A percentile compares a stretch with the other conserved stretches of the same genome.
Evolutionary conservation across 2,329 filamentous ascomycete species (phyloP).

Genomic region (Nothopassalora personata): DNA sequence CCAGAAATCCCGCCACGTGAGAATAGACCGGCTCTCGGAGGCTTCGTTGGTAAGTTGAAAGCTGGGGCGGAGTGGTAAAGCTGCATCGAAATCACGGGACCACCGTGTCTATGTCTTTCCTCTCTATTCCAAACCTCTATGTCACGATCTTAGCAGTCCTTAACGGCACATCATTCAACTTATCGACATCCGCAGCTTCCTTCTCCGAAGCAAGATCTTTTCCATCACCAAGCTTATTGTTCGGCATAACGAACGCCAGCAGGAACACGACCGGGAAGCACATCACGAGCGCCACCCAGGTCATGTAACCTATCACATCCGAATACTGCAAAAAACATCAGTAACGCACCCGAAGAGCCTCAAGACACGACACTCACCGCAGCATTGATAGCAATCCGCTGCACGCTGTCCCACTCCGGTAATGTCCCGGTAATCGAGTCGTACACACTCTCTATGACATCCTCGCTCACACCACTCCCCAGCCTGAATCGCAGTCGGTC

Average conservation of each 20-base stretch:
- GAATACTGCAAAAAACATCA: conserved; percentile 14
- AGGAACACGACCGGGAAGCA: conserved; percentile 9
- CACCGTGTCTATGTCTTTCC: not conserved
- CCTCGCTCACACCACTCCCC: conserved; percentile 28
- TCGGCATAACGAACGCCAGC: conserved; percentile 13
- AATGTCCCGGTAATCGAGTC: conserved; percentile 43
- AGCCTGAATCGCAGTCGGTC: conserved; percentile 35
- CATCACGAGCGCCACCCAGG: conserved; percentile 11
- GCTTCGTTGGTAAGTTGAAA: too few species aligned
- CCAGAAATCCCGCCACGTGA: too few species aligned
- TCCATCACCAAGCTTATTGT: conserved; percentile 7
- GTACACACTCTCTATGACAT: conserved; percentile 37
- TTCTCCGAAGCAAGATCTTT: not conserved
- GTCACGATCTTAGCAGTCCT: not conserved
- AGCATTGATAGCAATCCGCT: conserved; percentile 40
- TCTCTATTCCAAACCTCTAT: not conserved
- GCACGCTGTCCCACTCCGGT: conserved; percentile 38
- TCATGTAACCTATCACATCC: conserved; percentile 22
- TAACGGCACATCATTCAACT: not conserved
- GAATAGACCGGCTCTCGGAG: too few species aligned
- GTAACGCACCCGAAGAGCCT: conserved; percentile 23
- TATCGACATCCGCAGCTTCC: not conserved
- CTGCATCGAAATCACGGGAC: too few species aligned
- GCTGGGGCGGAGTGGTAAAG: too few species aligned
- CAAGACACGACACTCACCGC: conserved; percentile 8